Conservation (phyloP, 192 early-diverging fungal genomes). For the Backusella liffmaniae region DNA sequence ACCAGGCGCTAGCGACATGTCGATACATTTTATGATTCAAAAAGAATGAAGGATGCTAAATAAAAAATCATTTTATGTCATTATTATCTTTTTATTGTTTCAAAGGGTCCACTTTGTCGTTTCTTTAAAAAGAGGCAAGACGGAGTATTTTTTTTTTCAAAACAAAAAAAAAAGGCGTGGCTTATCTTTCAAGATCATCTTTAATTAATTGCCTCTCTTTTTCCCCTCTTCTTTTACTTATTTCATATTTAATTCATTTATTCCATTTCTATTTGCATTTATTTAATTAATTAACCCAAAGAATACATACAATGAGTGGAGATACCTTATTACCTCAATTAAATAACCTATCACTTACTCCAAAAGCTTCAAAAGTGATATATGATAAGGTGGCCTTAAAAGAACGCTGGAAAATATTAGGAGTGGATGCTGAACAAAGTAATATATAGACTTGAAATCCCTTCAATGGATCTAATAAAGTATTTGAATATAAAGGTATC, state of each 20-base stretch:
- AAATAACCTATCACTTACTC: background rate
- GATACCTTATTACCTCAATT: slow-evolving; percentile 1
- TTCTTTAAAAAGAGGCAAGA: background rate
- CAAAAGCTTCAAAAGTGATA: background rate
- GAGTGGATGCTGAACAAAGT: slow-evolving; percentile 52
- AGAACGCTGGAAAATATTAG: slow-evolving; percentile 40
- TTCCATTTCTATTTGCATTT: background rate
- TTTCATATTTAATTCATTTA: background rate
- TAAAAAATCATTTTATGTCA: background rate
- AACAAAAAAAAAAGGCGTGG: background rate
- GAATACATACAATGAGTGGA: background rate
- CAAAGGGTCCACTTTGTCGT: background rate
- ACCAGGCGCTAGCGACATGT: no score
- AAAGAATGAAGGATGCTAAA: background rate
- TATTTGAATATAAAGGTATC: slow-evolving; percentile 40
- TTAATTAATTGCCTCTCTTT: background rate
- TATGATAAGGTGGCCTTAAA: slow-evolving; percentile 24
- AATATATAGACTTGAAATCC: background rate
- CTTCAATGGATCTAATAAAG: background rate
- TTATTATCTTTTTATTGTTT: background rate
- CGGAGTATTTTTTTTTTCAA: background rate
- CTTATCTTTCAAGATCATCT: background rate
- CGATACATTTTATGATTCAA: background rate
- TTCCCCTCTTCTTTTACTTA: background rate
- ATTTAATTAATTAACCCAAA: background rate